A percentile compares a stretch with the other conserved stretches of the same genome.
These are phyloP conservation scores for Ceratobasidium theobromae DNA, from an alignment of 1,284 basidiomycete species.

Conservation along the genomic window DNA sequence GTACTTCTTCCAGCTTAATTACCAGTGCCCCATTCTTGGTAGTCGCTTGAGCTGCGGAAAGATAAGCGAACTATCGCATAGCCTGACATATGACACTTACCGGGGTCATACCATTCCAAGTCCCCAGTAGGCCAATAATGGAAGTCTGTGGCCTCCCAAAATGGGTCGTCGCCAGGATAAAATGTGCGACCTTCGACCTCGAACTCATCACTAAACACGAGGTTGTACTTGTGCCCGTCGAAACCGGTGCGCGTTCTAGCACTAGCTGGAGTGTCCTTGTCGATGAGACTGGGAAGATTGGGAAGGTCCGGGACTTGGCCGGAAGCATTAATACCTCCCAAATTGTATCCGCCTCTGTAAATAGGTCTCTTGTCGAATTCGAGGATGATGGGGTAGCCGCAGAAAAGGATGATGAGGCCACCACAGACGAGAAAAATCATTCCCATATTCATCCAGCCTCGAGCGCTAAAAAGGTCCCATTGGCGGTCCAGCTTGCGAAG, in stretches of 20 bases:
- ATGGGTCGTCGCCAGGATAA: conserved; percentile 51
- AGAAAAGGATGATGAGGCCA: conserved; percentile 36
- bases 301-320: conserved; percentile 55
- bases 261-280: conserved; percentile 61
- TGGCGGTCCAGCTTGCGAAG: conserved; percentile 34
- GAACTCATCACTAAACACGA: conserved; percentile 86
- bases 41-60: conserved; percentile 39
- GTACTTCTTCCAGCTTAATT: conserved; percentile 59
- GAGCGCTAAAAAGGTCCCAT: conserved; percentile 35
- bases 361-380: conserved; percentile 22
- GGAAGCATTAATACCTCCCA: conserved; percentile 56
- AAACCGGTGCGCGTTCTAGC: conserved; percentile 63
- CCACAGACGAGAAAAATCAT: conserved; percentile 31
- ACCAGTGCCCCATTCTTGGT: conserved; percentile 67
- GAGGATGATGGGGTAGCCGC: conserved; percentile 37
- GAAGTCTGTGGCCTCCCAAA: conserved; percentile 55
- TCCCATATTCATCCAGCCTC: conserved; percentile 38
- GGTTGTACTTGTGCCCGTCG: conserved; percentile 62
- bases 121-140: conserved; percentile 76
- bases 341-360: conserved; percentile 15
- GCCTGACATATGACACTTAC: conserved; percentile 57
- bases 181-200: conserved; percentile 60
- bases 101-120: conserved; percentile 82
- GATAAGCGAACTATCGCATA: not conserved
- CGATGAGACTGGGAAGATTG: conserved; percentile 63